These are phyloP conservation scores for Melanopsichium pennsylvanicum DNA, from an alignment of 1,284 basidiomycete species.

Conservation along the genomic window DNA sequence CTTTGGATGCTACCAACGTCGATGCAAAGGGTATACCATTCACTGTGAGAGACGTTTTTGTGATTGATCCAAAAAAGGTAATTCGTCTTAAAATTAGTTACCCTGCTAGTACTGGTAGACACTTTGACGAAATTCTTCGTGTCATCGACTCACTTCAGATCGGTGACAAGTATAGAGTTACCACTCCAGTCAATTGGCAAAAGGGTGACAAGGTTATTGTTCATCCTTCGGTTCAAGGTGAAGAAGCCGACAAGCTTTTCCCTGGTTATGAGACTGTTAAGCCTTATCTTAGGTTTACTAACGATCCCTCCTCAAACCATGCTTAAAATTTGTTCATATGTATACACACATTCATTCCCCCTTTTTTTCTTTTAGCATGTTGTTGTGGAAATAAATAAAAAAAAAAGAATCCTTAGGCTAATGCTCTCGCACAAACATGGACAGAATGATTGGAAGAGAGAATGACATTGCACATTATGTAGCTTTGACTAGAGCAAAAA, in stretches of 20 bases:
- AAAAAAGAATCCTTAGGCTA: neutral
- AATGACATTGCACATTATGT: no score
- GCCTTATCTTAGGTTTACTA: conserved; percentile 70
- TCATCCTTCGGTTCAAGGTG: conserved; percentile 83
- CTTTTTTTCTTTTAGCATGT: no score
- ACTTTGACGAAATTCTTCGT: conserved; percentile 83
- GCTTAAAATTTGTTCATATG: conserved; percentile 11
- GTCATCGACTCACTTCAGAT: conserved; percentile 87
- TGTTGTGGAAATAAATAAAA: neutral
- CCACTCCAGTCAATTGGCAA: conserved; percentile 89
- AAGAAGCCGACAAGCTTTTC: conserved; percentile 88
- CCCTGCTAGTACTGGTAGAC: conserved; percentile 69
- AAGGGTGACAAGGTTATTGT: conserved; percentile 93
- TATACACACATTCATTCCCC: no score
- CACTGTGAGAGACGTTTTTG: conserved; percentile 70
- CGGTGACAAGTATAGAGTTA: conserved; percentile 73
- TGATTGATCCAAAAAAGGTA: conserved; percentile 64
- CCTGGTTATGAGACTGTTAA: conserved; percentile 71
- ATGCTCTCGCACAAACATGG: no score
- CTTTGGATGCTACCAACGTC: conserved; percentile 91
- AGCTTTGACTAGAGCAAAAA: no score
- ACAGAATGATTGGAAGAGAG: neutral
- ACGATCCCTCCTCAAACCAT: conserved; percentile 53
- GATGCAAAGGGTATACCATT: conserved; percentile 81
- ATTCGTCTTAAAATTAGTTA: conserved; percentile 84